A percentile compares a stretch with the other conserved stretches of the same genome.
Conservation (phyloP, 805 yeast species). For the Spathaspora sp. region DNA sequence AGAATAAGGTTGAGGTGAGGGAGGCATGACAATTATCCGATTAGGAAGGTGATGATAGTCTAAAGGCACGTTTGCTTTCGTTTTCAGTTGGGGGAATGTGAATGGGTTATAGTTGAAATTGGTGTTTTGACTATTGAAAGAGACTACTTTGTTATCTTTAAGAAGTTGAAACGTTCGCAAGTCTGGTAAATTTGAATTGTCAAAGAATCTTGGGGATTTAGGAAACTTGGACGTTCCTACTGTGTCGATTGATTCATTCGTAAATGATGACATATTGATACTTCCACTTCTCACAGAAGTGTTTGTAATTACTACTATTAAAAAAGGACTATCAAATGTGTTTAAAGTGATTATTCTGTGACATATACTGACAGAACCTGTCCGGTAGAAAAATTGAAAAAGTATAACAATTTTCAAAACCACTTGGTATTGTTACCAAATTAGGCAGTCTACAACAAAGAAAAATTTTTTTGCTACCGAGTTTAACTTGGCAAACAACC, state of each 20-base stretch:
- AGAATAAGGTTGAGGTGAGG: neutral
- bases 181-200: conserved; percentile 20
- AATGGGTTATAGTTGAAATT: conserved; percentile 42
- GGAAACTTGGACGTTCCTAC: conserved; percentile 16
- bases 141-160: conserved; percentile 11
- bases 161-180: conserved; percentile 15
- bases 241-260: neutral
- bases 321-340: no score
- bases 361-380: no score
- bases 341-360: no score
- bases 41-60: conserved; percentile 37
- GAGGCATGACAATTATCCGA: conserved; percentile 12
- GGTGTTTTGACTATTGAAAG: conserved; percentile 20
- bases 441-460: conserved; percentile 46
- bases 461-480: conserved; percentile 20
- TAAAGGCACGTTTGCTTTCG: conserved; percentile 41
- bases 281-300: neutral
- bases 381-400: neutral
- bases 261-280: neutral
- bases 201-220: conserved; percentile 22
- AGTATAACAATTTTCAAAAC: neutral
- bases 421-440: neutral
- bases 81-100: conserved; percentile 42
- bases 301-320: neutral
- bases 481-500: no score